Evolutionary conservation across 352 stramenopile genomes (phyloP), one percentile per base, ranked within the genome.

Genomic region (Phytopythium chamaehyphon): DNA sequence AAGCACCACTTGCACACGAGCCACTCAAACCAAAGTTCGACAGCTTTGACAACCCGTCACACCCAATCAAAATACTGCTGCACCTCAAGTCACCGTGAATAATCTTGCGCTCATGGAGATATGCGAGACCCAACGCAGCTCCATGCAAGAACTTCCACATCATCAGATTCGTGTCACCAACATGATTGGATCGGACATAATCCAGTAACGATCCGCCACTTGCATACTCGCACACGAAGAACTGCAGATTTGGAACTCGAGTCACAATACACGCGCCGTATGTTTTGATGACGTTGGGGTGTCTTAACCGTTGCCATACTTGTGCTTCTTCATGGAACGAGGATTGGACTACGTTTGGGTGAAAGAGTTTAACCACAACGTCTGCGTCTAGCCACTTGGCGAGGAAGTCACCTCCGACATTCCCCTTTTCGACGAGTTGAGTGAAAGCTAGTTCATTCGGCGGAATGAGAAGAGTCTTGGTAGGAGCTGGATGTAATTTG

Each of bases 51-150:
- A 40, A 33, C 0, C 47, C 61, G 23, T 56, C 14, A 18, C 38
- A 6, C 12, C 62, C 51, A 21, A 73, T 52, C 15, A 73, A 57
- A 45, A 73, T 73, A 36, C 58, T 73, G 47, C 24, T 55, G 50
- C 60, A 66, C 16, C 39, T 62, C 2, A 73, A 21, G 11, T 73
- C 57, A 10, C 42, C 43, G 18, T 73, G 64, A 11, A 69, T 57
- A 40, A 73, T 23, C 2, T 44, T 56, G 10, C 57, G 51, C 18
- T 58, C 15, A 33, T 73, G 64, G 33, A 73, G 55, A 38, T 73
- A 69, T 24, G 59, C 51, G 38, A 73, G 43, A 26, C 64, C 61
- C 31, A 68, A 46, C 23, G 64, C 61, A 47, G 39, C 44, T 7
- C 61, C 49, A 19, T 62, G 57, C 40, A 73, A 23, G 31, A 61